Evolutionary conservation across 2,329 filamentous ascomycete species (phyloP).

Genomic region (Diaporthe sp.): DNA sequence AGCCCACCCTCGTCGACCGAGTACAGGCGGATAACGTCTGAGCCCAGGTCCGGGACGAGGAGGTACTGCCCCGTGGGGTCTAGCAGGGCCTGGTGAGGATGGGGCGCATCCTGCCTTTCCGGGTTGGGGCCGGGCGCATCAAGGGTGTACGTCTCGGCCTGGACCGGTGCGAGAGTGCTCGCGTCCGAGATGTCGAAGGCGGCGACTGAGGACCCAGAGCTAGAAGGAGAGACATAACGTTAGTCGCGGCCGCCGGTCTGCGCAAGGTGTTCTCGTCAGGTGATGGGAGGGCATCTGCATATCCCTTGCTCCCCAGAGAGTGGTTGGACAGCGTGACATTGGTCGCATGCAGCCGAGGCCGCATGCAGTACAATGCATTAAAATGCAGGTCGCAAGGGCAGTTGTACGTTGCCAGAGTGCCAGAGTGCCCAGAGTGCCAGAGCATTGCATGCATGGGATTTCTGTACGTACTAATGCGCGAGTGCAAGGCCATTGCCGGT

Average conservation of each 20-base stretch:
- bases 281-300: constrained; percentile 22
- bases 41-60: constrained; percentile 75
- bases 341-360: constrained; percentile 14
- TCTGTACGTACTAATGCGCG: constrained; percentile 60
- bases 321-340: constrained; percentile 7
- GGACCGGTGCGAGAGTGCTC: constrained; percentile 51
- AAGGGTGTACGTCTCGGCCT: constrained; percentile 58
- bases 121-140: constrained; percentile 54
- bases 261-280: neutral
- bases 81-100: constrained; percentile 75
- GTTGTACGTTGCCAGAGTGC: constrained; percentile 1
- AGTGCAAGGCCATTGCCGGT: constrained; percentile 57
- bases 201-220: constrained; percentile 58
- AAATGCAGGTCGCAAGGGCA: neutral
- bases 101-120: constrained; percentile 68
- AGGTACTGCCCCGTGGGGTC: constrained; percentile 76
- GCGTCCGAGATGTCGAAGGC: constrained; percentile 60
- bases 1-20: constrained; percentile 63
- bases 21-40: constrained; percentile 73
- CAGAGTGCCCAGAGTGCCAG: constrained; percentile 13
- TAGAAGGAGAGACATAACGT: constrained; percentile 42
- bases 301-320: neutral
- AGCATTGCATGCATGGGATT: constrained; percentile 38
- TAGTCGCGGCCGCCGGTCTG: neutral
- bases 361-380: constrained; percentile 1